Conservation (phyloP, 2,329 filamentous ascomycete species). For the Fusarium avenaceum region DNA sequence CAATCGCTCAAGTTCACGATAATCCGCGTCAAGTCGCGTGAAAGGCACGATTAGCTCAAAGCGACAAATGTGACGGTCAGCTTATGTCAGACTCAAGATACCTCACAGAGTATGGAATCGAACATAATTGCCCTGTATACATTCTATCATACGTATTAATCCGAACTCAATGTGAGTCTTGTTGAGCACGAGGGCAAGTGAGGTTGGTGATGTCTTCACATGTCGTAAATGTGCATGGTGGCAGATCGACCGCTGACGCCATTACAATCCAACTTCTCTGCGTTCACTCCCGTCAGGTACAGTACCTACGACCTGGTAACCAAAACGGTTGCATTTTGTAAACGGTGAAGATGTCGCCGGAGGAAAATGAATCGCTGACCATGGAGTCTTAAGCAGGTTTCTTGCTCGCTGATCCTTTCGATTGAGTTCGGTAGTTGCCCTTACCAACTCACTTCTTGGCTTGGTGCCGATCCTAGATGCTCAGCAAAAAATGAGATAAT, state of each 20-base stretch:
- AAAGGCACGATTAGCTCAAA: no score
- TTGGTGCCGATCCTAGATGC: no score
- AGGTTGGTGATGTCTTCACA: background rate
- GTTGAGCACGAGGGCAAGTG: background rate
- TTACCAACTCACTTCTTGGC: background rate
- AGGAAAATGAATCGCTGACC: slow-evolving; percentile 12
- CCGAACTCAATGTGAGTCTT: background rate
- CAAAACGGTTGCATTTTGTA: slow-evolving; percentile 3
- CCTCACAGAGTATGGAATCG: no score
- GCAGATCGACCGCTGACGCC: slow-evolving; percentile 2
- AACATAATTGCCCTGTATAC: no score
- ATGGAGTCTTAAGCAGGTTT: background rate
- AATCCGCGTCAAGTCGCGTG: no score
- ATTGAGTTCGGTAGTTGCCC: slow-evolving; percentile 24
- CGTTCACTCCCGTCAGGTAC: no score
- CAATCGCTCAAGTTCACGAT: no score
- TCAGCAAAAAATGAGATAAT: no score
- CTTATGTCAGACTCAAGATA: no score
- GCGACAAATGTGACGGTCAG: no score
- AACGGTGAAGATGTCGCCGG: slow-evolving; percentile 5
- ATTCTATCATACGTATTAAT: no score
- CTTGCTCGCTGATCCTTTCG: background rate
- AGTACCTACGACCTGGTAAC: background rate
- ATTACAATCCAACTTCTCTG: background rate
- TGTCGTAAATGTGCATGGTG: background rate